Percentiles rank a stretch among this genome's conserved stretches.
Evolutionary conservation across 2,329 filamentous ascomycete genomes (phyloP).

Genomic region (Pseudogymnoascus sp.): DNA sequence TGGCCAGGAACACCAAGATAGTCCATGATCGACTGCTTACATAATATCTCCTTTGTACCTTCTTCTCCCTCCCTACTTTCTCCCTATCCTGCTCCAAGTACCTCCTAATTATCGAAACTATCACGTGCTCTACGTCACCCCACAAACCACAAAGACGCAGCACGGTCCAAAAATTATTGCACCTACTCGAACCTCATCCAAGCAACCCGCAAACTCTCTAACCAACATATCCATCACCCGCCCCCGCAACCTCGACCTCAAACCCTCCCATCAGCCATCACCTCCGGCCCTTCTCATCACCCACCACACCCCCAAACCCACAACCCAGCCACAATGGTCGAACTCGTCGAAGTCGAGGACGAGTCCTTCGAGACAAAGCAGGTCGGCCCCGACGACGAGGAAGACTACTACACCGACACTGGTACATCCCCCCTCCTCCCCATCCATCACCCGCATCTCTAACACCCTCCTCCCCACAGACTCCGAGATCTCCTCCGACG

Average conservation of each 20-base stretch:
- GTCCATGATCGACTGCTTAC: constrained; percentile 10
- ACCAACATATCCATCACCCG: neutral
- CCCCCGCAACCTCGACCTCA: neutral
- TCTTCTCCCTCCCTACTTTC: neutral
- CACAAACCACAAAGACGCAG: neutral
- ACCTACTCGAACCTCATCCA: constrained; percentile 6
- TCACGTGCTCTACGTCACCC: constrained; percentile 1
- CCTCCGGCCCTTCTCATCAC: neutral
- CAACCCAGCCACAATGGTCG: constrained; percentile 64
- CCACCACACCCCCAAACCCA: neutral
- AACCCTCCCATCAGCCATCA: neutral
- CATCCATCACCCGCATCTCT: constrained; percentile 5
- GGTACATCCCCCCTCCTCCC: constrained; percentile 47
- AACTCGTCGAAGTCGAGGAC: constrained; percentile 93
- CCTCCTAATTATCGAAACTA: neutral
- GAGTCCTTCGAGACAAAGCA: constrained; percentile 79
- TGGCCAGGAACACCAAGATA: neutral
- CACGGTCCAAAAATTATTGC: constrained; percentile 4
- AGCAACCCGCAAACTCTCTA: neutral
- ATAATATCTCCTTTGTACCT: constrained; percentile 11
- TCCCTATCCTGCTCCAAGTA: too few relatives aligned
- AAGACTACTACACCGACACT: constrained; percentile 84
- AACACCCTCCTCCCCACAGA: constrained; percentile 40
- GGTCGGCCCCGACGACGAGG: constrained; percentile 61
- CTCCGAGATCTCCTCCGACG: constrained; percentile 77